These are phyloP conservation scores for Aegilops speltoides DNA, from an alignment of 176 grass and related monocot species.

Conservation along the genomic window DNA sequence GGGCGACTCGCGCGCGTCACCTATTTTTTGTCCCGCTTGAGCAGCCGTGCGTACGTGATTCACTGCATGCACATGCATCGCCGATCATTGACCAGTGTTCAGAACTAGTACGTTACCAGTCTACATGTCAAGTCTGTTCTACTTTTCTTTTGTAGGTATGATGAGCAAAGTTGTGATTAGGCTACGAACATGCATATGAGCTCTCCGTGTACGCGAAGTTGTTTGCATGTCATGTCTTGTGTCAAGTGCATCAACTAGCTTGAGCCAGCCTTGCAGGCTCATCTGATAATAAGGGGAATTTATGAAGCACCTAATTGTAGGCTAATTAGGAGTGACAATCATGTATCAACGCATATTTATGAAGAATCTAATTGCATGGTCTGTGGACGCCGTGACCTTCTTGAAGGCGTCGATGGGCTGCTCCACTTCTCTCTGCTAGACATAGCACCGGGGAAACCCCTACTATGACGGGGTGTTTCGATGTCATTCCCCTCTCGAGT, in stretches of 20 bases:
- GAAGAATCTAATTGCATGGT: background rate
- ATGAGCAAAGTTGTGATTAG: background rate
- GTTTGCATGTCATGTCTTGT: slow-evolving; percentile 35
- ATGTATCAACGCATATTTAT: background rate
- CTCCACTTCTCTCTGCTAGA: too few relatives aligned
- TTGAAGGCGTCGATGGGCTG: too few relatives aligned
- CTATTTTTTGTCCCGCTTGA: background rate
- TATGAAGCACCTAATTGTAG: background rate
- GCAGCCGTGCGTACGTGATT: background rate
- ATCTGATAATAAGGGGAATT: background rate
- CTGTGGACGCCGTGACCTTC: too few relatives aligned
- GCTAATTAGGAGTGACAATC: background rate
- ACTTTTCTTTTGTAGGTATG: too few relatives aligned
- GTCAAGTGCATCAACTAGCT: slow-evolving; percentile 21
- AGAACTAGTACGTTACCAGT: background rate
- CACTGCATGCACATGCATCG: background rate
- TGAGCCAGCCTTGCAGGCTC: background rate
- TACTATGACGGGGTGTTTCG: too few relatives aligned
- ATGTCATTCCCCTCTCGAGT: too few relatives aligned
- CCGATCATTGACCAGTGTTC: background rate
- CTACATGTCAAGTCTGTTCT: too few relatives aligned
- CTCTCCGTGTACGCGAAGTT: background rate
- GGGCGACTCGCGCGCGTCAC: background rate
- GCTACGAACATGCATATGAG: background rate
- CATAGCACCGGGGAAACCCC: too few relatives aligned